Evolutionary conservation across 495 filamentous ascomycete species (phyloP), one percentile per base, ranked within the genome.

Genomic region (Hypomontagnella submonticulosa): DNA sequence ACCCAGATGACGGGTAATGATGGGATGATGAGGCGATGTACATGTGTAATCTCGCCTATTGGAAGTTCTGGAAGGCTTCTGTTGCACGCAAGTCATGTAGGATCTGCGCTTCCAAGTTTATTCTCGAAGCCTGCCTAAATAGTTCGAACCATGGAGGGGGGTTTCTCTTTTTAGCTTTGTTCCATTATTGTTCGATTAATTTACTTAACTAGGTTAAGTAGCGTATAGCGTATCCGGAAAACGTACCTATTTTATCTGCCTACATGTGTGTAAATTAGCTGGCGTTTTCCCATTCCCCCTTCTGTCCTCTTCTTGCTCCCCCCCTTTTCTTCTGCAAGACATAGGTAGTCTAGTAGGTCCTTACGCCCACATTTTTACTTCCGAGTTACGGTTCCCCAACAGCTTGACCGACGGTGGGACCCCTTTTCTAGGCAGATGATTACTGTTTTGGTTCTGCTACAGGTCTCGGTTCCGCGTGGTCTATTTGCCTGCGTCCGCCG

Each of bases 121-220:
- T 57, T 57, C 54, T 48, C 47, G 54, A 57, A 57, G 54, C 54
- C 54, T 57, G 33, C 54, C 54, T 27, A 27, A 47, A 47, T 12
- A 18, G 54, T 13, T 15, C 42, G 18, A n/a, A n/a, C n/a, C n/a
- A 27, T 27, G 23, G 23, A 6, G 23, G 23, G 38, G 4, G 53
- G 36, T 10, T 41, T 53, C 37, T n/a, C 33, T 11, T 27, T 4
- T 32, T n/a, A n/a, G n/a, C n/a, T 6, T 27, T 27, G 23, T 27
- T 27, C 23, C 23, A 27, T 27, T 27, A 27, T 27, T 27, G 23
- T 27, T 27, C 23, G 23, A 27, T 27, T 27, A 27, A 27, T 27
- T 27, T 27, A 27, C 23, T 27, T 6, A n/a, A n/a, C n/a, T n/a
- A n/a, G n/a, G n/a, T n/a, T n/a, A n/a, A n/a, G n/a, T n/a, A n/a